phyloP scores from a whole-genome alignment of 176 grass and related monocot species.

The Zea luxurians region DNA sequence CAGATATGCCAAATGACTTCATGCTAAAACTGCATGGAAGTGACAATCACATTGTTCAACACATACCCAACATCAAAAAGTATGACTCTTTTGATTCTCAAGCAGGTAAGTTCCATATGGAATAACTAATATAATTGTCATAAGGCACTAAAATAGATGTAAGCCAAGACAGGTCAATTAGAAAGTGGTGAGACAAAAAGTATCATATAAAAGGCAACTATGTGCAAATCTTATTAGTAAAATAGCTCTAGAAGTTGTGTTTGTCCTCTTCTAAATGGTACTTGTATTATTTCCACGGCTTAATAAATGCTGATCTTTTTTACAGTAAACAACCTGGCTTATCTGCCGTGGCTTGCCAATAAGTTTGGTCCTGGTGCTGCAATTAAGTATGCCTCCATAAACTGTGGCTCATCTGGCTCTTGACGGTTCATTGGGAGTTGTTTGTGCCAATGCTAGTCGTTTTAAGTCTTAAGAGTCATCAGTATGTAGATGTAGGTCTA shows the following conservation, averaged over 20 bases:
- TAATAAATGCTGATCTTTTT: conserved; percentile 11
- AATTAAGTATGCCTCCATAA: background rate
- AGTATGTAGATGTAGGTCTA: too few relatives aligned
- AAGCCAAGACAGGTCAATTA: background rate
- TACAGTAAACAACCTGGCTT: conserved; percentile 29
- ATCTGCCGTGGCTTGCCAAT: conserved; percentile 10
- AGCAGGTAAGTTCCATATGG: conserved; percentile 33
- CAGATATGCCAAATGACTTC: conserved; percentile 32
- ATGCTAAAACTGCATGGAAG: conserved; percentile 25
- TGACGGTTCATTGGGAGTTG: background rate
- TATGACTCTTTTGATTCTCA: conserved; percentile 19
- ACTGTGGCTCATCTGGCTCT: background rate
- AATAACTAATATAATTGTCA: background rate
- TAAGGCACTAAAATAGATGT: background rate
- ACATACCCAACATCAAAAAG: conserved; percentile 35
- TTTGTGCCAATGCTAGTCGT: too few relatives aligned
- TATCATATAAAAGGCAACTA: background rate
- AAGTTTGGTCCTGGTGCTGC: conserved; percentile 30
- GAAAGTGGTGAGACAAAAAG: background rate
- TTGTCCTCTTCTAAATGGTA: background rate
- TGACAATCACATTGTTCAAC: conserved; percentile 35
- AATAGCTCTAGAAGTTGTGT: background rate
- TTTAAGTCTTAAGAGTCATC: too few relatives aligned
- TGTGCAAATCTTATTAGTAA: background rate
- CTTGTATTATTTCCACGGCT: background rate